Conservation (phyloP, 164 flowering plant genomes). For the Cinnamomum chago region DNA sequence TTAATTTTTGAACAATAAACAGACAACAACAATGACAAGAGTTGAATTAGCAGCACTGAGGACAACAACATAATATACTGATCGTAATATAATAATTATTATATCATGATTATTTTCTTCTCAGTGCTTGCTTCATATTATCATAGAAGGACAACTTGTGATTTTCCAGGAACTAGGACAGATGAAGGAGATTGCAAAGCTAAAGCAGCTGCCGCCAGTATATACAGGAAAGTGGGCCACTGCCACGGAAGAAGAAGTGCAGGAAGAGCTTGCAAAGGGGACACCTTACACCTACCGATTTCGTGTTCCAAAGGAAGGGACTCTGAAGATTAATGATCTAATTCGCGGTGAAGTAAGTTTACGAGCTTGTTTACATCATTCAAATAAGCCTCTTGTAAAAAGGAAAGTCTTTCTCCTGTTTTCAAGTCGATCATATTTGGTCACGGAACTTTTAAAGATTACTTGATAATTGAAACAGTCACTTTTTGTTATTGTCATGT, state of each 20-base stretch:
- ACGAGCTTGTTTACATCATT: background rate
- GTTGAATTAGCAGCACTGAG: too few relatives aligned
- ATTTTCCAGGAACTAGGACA: constrained; percentile 70
- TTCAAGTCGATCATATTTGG: background rate
- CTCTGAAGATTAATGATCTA: constrained; percentile 75
- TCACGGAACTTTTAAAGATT: background rate
- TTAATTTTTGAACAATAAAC: too few relatives aligned
- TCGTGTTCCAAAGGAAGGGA: constrained; percentile 84
- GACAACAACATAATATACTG: too few relatives aligned
- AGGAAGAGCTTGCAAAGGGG: constrained; percentile 72
- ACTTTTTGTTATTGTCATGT: background rate
- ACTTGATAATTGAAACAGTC: background rate
- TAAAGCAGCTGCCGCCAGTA: constrained; percentile 79
- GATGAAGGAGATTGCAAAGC: constrained; percentile 86
- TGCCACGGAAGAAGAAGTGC: constrained; percentile 68
- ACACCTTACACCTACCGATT: constrained; percentile 89
- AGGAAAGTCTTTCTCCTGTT: background rate
- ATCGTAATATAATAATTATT: too few relatives aligned
- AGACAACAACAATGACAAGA: too few relatives aligned
- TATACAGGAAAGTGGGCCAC: constrained; percentile 89
- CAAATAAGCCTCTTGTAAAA: background rate
- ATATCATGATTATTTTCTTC: too few relatives aligned
- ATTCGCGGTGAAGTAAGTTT: constrained; percentile 83
- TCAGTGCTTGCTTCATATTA: background rate
- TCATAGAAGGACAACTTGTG: background rate